Conservation (phyloP, 2,329 filamentous ascomycete species). For the Fusarium sulawesiense region DNA sequence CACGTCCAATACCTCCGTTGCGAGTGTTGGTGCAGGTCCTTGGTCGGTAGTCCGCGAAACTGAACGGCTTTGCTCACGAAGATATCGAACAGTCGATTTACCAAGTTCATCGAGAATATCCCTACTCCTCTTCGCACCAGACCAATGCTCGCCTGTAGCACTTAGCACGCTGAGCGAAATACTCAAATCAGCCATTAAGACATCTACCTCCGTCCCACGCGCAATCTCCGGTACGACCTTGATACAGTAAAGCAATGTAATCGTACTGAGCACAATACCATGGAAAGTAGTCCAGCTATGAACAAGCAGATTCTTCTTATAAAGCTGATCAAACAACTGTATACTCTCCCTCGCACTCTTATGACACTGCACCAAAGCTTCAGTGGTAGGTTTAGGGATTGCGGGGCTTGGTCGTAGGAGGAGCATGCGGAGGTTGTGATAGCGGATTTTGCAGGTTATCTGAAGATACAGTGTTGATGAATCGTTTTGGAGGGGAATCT, state of each 20-base stretch:
- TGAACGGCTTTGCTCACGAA: conserved; percentile 29
- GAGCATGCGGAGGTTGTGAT: conserved; percentile 61
- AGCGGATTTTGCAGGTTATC: conserved; percentile 57
- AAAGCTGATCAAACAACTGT: conserved; percentile 56
- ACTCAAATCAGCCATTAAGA: conserved; percentile 56
- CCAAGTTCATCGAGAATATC: conserved; percentile 58
- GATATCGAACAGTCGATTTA: conserved; percentile 47
- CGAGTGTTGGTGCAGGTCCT: background rate
- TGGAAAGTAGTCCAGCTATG: conserved; percentile 63
- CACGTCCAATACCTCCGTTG: conserved; percentile 6
- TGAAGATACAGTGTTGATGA: conserved; percentile 41
- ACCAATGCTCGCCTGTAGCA: conserved; percentile 64
- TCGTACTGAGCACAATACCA: conserved; percentile 58
- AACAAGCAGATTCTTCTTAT: conserved; percentile 56
- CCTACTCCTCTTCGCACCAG: conserved; percentile 59
- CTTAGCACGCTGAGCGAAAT: conserved; percentile 60
- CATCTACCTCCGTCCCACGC: conserved; percentile 51
- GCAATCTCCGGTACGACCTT: conserved; percentile 58
- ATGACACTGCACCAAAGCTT: conserved; percentile 56
- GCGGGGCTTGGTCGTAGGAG: conserved; percentile 63
- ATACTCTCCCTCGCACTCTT: conserved; percentile 57
- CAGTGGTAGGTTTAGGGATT: conserved; percentile 59
- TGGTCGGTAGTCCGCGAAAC: background rate
- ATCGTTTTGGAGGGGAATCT: conserved; percentile 48
- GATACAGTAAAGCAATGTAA: conserved; percentile 64